Percentiles rank a stretch among this genome's conserved stretches.
Conservation (phyloP, 345 rosid species). For the Erucastrum elatum region DNA sequence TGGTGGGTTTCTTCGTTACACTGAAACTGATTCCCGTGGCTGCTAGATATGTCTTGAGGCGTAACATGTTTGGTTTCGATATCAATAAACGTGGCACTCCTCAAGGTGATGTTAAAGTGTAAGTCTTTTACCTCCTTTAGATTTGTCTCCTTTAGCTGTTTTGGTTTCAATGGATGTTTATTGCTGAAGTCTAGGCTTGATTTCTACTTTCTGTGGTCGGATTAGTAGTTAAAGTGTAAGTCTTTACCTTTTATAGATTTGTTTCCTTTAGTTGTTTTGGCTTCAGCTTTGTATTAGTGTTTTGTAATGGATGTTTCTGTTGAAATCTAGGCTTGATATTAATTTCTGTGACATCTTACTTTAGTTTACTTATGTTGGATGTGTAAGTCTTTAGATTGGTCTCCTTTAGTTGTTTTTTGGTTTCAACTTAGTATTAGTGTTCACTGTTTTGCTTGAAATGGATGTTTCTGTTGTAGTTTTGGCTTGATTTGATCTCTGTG, state of each 20-base stretch:
- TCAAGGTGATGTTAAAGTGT: slow-evolving; percentile 92
- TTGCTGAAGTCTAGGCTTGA: too few species aligned
- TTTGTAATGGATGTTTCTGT: neutral
- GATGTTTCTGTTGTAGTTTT: neutral
- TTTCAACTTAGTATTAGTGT: too few species aligned
- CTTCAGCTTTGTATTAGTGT: neutral
- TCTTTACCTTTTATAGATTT: neutral
- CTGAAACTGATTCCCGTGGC: slow-evolving; percentile 86
- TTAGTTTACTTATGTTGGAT: too few species aligned
- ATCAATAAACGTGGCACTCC: slow-evolving; percentile 91
- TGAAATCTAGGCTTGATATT: neutral
- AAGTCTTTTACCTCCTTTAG: slow-evolving; percentile 44
- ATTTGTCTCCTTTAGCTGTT: slow-evolving; percentile 40
- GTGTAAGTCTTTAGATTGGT: too few species aligned
- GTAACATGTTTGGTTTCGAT: slow-evolving; percentile 90
- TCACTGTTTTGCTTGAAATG: too few species aligned
- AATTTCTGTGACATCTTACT: slow-evolving; percentile 3
- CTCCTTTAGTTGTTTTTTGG: too few species aligned
- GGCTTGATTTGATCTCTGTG: slow-evolving; percentile 9
- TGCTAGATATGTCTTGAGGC: slow-evolving; percentile 75
- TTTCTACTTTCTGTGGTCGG: too few species aligned
- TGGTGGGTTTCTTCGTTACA: slow-evolving; percentile 71
- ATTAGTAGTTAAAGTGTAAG: slow-evolving; percentile 69
- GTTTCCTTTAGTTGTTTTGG: slow-evolving; percentile 48
- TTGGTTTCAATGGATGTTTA: too few species aligned